Base-by-base conservation (phyloP, 148 eudicot species). In the Rhododendron molle region DNA sequence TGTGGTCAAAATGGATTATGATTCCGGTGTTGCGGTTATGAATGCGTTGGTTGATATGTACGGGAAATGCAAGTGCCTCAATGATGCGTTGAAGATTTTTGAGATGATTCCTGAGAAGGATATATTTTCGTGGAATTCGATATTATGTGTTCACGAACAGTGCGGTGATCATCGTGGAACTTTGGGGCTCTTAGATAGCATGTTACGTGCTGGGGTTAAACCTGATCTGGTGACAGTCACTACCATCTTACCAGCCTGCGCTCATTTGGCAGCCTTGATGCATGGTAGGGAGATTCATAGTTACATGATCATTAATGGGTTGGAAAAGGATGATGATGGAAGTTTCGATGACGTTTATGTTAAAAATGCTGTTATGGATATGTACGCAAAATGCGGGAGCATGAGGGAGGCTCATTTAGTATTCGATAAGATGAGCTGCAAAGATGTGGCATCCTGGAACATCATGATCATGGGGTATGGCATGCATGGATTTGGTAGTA, bases 401-500 rank as follows among this genome's bases (percentile, higher is more conserved):
- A 78, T 94, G 92, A 84, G 89, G 44, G 91, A 89, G 85, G 98
- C 96, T 84, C 87, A 78, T 83, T 83, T 80, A 80, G 84, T 91
- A 86, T 94, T 94, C 44, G 88, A 91, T 43, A 85, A 34, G 83
- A 93, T 92, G 93, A 85, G 72, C 56, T 8, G 76, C 77, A 94
- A 85, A 90, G 95, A 93, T 89, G 90, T 90, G 83, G 98, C 98
- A 73, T 93, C 96, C 28, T 94, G 98, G 98, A 94, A 94, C 83
- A 94, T 94, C 72, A 92, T 94, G 94, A 91, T 94, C 49, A 92
- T 88, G 93, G 93, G 98, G 52, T 93, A 92, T 86, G 98, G 95
- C 34, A 93, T 93, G 94, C 91, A 94, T 32, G 98, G 98, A 80
- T 86, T 86, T 87, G 95, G 96, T 8, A 85, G 69, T 2, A 81